These are phyloP conservation scores for Russula griseocarnosa DNA, from an alignment of 768 basidiomycete genomes.

Conservation along the genomic window DNA sequence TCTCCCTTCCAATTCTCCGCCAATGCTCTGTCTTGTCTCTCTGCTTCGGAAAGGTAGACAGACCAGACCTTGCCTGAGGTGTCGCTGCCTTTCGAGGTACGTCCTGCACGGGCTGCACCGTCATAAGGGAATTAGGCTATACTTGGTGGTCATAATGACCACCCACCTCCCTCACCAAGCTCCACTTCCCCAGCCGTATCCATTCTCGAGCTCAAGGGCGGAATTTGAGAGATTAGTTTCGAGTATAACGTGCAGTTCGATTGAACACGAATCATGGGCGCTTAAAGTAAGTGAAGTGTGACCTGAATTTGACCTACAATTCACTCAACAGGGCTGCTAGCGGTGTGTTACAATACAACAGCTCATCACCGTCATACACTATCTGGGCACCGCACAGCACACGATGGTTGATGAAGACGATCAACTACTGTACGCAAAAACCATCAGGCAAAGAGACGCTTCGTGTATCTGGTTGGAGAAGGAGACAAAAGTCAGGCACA, in stretches of 20 bases:
- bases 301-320: too few relatives aligned
- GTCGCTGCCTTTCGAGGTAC: slow-evolving; percentile 1
- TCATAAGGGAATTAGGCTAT: neutral
- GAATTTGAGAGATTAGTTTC: neutral
- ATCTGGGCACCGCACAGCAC: neutral
- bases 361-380: neutral
- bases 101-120: neutral
- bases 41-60: slow-evolving; percentile 14
- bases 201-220: neutral
- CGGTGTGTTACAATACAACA: neutral
- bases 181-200: neutral
- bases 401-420: neutral
- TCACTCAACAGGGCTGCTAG: neutral
- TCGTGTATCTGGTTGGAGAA: slow-evolving; percentile 46
- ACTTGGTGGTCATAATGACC: neutral
- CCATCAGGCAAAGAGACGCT: slow-evolving; percentile 46
- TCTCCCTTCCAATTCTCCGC: slow-evolving; percentile 18
- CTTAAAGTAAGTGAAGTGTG: too few relatives aligned
- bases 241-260: neutral
- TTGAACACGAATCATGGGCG: too few relatives aligned
- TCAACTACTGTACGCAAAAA: neutral
- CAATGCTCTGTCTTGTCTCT: slow-evolving; percentile 3
- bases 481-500: neutral
- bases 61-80: slow-evolving; percentile 4
- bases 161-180: neutral